A percentile compares a stretch with the other conserved stretches of the same genome.
Evolutionary conservation across 768 basidiomycete species (phyloP).

Genomic region (Termitomyces sp.): DNA sequence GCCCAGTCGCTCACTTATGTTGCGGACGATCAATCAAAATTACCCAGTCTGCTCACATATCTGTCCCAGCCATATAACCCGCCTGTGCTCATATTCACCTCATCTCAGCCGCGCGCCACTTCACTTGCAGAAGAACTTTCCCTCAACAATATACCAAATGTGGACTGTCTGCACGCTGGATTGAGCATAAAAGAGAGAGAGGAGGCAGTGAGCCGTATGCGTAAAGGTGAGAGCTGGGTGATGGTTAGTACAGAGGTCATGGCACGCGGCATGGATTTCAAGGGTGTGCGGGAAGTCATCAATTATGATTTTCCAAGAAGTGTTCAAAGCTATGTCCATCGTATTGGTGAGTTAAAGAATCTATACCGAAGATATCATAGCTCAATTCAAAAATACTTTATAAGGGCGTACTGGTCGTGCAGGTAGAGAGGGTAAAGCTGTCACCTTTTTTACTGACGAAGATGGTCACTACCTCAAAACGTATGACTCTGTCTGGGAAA

Average conservation of each 20-base stretch:
- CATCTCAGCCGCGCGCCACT: conserved; percentile 79
- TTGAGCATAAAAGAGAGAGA: conserved; percentile 86
- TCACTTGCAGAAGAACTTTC: conserved; percentile 79
- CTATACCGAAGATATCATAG: neutral
- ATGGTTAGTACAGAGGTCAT: conserved; percentile 96
- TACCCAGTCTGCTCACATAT: conserved; percentile 80
- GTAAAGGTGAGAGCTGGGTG: conserved; percentile 88
- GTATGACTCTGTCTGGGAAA: conserved; percentile 32
- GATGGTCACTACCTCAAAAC: conserved; percentile 91
- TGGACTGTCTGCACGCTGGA: conserved; percentile 89
- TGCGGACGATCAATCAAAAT: conserved; percentile 90
- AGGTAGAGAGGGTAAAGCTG: conserved; percentile 85
- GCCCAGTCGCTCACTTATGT: conserved; percentile 86
- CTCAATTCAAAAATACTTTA: neutral
- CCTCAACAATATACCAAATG: conserved; percentile 70
- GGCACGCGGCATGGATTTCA: conserved; percentile 98
- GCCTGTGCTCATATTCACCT: conserved; percentile 88
- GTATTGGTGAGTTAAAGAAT: conserved; percentile 60
- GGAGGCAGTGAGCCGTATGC: conserved; percentile 79
- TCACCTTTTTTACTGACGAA: conserved; percentile 94
- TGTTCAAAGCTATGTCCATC: conserved; percentile 92
- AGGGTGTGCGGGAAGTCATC: conserved; percentile 87
- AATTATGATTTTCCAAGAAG: conserved; percentile 97
- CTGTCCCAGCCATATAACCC: conserved; percentile 82
- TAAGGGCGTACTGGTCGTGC: conserved; percentile 92